These are phyloP conservation scores for Chloroidium sp. DNA, from an alignment of 163 green algal genomes.

Conservation along the genomic window DNA sequence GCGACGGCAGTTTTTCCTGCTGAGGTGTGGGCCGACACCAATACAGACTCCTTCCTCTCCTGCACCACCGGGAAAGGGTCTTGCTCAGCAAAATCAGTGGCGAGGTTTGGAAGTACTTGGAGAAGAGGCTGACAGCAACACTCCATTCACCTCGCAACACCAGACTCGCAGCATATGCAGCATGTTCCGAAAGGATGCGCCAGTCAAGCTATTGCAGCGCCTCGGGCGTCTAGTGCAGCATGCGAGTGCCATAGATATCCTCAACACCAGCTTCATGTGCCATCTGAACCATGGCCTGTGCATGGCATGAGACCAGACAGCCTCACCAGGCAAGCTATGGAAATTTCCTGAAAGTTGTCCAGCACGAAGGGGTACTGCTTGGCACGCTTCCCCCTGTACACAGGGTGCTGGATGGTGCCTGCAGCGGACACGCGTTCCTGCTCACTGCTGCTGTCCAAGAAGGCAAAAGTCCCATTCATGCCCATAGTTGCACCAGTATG, in stretches of 20 bases:
- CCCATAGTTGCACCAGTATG: too few relatives aligned
- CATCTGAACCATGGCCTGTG: too few relatives aligned
- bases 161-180: too few relatives aligned
- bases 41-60: conserved; percentile 77
- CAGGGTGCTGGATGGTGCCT: conserved; percentile 68
- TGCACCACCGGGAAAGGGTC: conserved; percentile 14
- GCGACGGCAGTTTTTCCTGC: conserved; percentile 95
- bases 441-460: background rate
- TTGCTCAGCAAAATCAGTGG: background rate
- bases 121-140: background rate
- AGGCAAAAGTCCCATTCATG: background rate
- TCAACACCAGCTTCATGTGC: too few relatives aligned
- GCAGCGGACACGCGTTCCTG: conserved; percentile 1
- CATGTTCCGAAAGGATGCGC: too few relatives aligned
- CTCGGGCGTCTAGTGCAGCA: too few relatives aligned
- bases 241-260: too few relatives aligned
- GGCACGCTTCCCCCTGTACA: conserved; percentile 46
- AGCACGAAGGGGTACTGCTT: conserved; percentile 90
- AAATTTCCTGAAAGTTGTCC: conserved; percentile 87
- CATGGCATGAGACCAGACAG: background rate
- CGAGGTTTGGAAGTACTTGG: too few relatives aligned
- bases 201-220: too few relatives aligned
- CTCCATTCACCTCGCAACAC: background rate
- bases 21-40: conserved; percentile 93
- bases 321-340: conserved; percentile 75